Percentiles rank a stretch among this genome's conserved stretches.
phyloP scores from a whole-genome alignment of 2,329 filamentous ascomycete species.

The Clonostachys rosea region DNA sequence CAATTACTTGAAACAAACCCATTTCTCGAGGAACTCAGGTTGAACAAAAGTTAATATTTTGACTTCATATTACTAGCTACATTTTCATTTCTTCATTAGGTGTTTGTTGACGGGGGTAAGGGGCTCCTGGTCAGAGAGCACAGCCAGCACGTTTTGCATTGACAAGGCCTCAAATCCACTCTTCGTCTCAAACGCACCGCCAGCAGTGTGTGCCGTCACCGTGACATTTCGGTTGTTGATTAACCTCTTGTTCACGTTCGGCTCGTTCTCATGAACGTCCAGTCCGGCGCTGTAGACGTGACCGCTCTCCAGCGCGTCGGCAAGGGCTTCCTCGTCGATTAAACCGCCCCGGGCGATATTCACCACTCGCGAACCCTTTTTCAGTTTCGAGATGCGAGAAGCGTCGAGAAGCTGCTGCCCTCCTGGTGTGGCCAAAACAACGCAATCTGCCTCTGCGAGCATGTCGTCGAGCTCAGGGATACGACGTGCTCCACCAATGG shows the following conservation, averaged over 20 bases:
- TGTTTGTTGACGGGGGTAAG: conserved; percentile 50
- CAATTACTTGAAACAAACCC: no score
- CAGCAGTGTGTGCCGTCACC: conserved; percentile 49
- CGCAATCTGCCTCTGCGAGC: conserved; percentile 39
- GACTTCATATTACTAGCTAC: no score
- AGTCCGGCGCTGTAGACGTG: conserved; percentile 6
- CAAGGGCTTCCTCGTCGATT: conserved; percentile 8
- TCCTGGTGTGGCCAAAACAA: conserved; percentile 43
- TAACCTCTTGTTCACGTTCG: conserved; percentile 34
- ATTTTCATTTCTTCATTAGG: conserved; percentile 21
- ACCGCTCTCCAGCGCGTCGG: conserved; percentile 6
- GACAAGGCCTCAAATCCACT: conserved; percentile 48
- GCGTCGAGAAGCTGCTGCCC: conserved; percentile 33
- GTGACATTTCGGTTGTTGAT: conserved; percentile 22
- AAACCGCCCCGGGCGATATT: conserved; percentile 32
- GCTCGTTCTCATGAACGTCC: conserved; percentile 6
- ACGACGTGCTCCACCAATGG: conserved; percentile 36
- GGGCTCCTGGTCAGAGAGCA: conserved; percentile 33
- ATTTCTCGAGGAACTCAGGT: no score
- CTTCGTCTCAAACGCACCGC: conserved; percentile 47
- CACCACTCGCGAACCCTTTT: conserved; percentile 43
- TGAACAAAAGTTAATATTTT: no score
- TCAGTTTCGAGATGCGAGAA: conserved; percentile 39
- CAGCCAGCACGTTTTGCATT: conserved; percentile 47
- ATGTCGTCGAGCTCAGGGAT: conserved; percentile 37